Conservation (phyloP, 805 yeast genomes). For the Pichia ethanolica region DNA sequence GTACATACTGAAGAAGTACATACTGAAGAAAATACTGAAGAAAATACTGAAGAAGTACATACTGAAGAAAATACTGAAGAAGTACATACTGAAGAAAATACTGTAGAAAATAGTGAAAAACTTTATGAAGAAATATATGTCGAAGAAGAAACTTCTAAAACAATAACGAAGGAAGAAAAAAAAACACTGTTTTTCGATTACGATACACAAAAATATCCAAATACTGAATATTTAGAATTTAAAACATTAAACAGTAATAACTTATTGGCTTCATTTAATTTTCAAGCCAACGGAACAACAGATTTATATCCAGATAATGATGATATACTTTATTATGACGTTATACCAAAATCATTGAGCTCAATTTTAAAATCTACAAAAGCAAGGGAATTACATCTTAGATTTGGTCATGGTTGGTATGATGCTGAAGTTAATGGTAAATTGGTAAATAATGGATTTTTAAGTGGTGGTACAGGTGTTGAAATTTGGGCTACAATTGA, state of each 20-base stretch:
- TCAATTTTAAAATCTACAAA: conserved; percentile 62
- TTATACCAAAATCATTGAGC: conserved; percentile 76
- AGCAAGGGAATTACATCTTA: conserved; percentile 68
- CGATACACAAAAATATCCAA: conserved; percentile 31
- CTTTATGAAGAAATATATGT: not conserved
- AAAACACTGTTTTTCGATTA: not conserved
- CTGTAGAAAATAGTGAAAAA: not conserved
- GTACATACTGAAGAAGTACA: too few relatives aligned
- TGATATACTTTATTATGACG: conserved; percentile 41
- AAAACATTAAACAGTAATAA: conserved; percentile 70
- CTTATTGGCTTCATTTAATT: conserved; percentile 63
- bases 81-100: not conserved
- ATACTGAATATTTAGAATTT: conserved; percentile 53
- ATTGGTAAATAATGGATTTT: conserved; percentile 62
- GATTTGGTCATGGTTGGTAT: conserved; percentile 95
- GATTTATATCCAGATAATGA: conserved; percentile 16
- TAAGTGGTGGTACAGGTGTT: conserved; percentile 90
- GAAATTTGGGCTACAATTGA: conserved; percentile 86
- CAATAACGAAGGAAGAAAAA: not conserved
- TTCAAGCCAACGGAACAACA: conserved; percentile 50
- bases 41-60: not conserved
- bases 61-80: not conserved
- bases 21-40: too few relatives aligned
- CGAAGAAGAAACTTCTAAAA: too few relatives aligned
- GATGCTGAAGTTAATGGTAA: conserved; percentile 83